Conservation (phyloP, 345 rosid genomes). For the Murraya paniculata region DNA sequence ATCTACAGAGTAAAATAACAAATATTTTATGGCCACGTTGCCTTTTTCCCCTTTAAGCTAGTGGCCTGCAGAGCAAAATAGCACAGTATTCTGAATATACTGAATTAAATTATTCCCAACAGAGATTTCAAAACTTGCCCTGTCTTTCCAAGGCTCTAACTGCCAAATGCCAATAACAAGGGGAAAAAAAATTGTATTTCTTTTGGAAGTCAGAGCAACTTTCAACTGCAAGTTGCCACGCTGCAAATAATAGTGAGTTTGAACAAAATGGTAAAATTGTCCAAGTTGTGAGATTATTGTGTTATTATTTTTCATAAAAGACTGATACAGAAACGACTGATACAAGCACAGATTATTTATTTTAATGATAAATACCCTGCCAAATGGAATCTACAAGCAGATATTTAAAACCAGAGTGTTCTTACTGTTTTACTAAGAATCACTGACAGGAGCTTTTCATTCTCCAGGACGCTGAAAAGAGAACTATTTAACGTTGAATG, state of each 20-base stretch:
- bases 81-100: background rate
- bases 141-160: constrained; percentile 5
- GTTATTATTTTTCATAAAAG: too few relatives aligned
- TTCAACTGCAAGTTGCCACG: constrained; percentile 1
- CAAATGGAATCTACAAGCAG: background rate
- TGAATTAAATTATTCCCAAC: constrained; percentile 1
- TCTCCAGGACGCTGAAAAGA: background rate
- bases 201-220: background rate
- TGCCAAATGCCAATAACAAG: constrained; percentile 17
- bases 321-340: too few relatives aligned
- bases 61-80: background rate
- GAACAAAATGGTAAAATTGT: background rate
- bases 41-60: background rate
- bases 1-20: background rate
- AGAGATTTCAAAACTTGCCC: background rate
- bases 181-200: background rate
- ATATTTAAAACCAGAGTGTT: background rate
- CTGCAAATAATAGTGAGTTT: constrained; percentile 2
- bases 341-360: background rate
- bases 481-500: background rate
- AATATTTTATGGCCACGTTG: background rate
- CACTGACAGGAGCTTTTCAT: background rate
- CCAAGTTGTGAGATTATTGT: background rate
- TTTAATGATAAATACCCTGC: background rate
- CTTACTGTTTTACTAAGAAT: background rate